Evolutionary conservation across 140 eudicot species (phyloP).

Genomic region (Senecio squalidus): DNA sequence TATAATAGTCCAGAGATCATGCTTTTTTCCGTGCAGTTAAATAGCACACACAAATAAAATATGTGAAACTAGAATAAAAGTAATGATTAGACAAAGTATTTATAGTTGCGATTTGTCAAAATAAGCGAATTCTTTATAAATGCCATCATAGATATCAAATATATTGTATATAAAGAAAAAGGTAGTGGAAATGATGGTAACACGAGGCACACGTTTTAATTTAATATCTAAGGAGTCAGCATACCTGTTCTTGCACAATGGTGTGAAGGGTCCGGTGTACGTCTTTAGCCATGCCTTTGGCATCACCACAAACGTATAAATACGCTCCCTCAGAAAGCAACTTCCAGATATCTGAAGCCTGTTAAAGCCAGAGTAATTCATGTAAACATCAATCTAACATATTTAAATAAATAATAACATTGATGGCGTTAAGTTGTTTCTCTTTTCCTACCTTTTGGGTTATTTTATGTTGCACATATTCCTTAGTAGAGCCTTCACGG

Average conservation of each 20-base stretch:
- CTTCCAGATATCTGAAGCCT: constrained; percentile 17
- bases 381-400: background rate
- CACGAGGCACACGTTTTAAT: too few species aligned
- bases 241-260: constrained; percentile 37
- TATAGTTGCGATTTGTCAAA: too few species aligned
- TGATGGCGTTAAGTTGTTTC: background rate
- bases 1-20: too few species aligned
- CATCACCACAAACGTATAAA: constrained; percentile 10
- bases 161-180: too few species aligned
- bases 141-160: too few species aligned
- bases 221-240: background rate
- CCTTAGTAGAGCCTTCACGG: constrained; percentile 85
- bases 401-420: background rate
- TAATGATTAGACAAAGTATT: too few species aligned
- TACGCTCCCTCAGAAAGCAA: constrained; percentile 9
- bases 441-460: constrained; percentile 50
- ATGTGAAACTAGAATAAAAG: too few species aligned
- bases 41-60: too few species aligned
- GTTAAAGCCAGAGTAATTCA: background rate
- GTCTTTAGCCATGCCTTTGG: constrained; percentile 14
- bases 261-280: constrained; percentile 11
- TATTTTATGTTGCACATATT: constrained; percentile 97
- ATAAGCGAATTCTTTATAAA: too few species aligned
- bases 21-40: too few species aligned
- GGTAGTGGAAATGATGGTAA: too few species aligned